Evolutionary conservation across 2,329 filamentous ascomycete genomes (phyloP), one percentile per base, ranked within the genome.

Genomic region (Aspergillus intermedius): DNA sequence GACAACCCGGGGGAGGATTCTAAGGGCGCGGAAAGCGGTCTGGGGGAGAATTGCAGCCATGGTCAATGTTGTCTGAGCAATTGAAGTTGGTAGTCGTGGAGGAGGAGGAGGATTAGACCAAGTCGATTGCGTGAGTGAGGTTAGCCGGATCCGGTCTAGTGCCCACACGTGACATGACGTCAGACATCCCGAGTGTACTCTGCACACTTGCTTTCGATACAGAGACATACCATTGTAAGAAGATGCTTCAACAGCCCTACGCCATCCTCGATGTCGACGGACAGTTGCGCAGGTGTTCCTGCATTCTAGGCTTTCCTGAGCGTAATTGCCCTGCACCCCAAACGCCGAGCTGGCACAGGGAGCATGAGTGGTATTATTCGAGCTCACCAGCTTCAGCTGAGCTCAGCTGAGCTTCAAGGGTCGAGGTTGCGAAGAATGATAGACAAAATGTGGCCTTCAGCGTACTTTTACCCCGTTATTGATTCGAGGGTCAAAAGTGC

Each of bases 41-140:
- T 60, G 62, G 39, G 63, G 49, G 17, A 60, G 48, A 34, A 63
- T 53, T 5, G 60, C 60, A 47, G 62, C 57, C 65, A 67, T 67
- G 47, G 46, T 60, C 28, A 39, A 19, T 12, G 25, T 30, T 5
- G 25, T 30, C 4, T 30, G 10, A 30, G 10, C 25, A 30, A 12
- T 12, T 30, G 2, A 4, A 30, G 8, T 17, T 10, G 15, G 37
- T 40, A 12, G 17, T 19, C 25, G 25, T 4, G 25, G 37, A 19
- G 15, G 17, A 19, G 17, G 37, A 21, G 19, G 34, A 37, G 25
- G 25, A 30, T 12, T 30, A 12, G 10, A 12, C 25, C 25, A 30
- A 30, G 25, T 30, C 4, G 9, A 17, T 35, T 12, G 34, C 34
- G 34, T 35, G 34, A 7, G 34, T 35, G 13, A n/a, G 34, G 34